Base-by-base conservation (phyloP, 352 stramenopile genomes). In the Thraustochytrium sp. region DNA sequence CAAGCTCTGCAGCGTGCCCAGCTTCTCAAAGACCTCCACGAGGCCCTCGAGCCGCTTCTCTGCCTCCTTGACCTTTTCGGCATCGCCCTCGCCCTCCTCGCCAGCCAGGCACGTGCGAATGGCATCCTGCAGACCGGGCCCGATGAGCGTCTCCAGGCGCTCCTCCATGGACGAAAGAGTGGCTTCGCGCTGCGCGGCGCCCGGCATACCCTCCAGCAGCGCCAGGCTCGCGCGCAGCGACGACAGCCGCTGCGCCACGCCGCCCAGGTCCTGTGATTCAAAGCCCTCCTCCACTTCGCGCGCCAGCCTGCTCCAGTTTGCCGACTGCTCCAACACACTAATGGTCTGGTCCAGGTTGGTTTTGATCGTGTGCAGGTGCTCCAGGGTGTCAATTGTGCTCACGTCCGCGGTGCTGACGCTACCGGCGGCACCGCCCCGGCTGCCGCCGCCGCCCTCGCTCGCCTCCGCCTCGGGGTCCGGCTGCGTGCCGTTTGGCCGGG, bases 351-450 rank as follows among this genome's bases (percentile, higher is more conserved):
- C 68, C 8, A 80, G 53, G 53, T 80, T 80, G 26, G 49, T 80
- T 34, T 80, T 80, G 46, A 80, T 80, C 5, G 53, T 64, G 5
- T 80, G 68, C 1, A 80, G 68, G 51, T 80, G 68, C 34, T 80
- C 68, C 8, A 80, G 53, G 11, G 68, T 80, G 34, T 80, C 68
- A 26, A 80, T 44, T 0, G 68, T 64, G 31, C 13, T 63, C 16
- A 64, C 48, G 1, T 80, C 68, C 26, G 8, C 26, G 26, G 54
- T 38, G 8, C 11, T 63, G 42, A 16, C 42, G 54, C 8, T 63
- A 63, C 11, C 5, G 54, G 18, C 48, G n/a, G n/a, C 48, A 55
- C 48, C n/a, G n/a, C n/a, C n/a, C n/a, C n/a, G n/a, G n/a, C n/a
- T n/a, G n/a, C n/a, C n/a, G n/a, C n/a, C n/a, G n/a, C n/a, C n/a